Conservation (phyloP, 2,329 filamentous ascomycete species). For the Colletotrichum karsti region DNA sequence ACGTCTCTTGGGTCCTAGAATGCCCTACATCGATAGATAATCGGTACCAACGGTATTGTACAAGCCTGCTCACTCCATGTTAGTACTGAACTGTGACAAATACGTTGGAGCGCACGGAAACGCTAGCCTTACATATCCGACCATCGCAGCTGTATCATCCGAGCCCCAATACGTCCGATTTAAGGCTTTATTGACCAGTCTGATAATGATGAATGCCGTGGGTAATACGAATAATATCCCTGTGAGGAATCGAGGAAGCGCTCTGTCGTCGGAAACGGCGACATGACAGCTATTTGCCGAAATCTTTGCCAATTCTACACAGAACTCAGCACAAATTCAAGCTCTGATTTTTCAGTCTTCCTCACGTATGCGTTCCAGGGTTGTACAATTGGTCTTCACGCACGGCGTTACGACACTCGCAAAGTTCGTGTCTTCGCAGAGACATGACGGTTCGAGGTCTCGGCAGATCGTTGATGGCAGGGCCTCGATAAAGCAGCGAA, state of each 20-base stretch:
- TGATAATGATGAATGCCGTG: neutral
- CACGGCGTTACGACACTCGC: neutral
- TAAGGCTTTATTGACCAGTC: neutral
- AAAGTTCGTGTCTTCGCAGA: neutral
- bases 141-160: neutral
- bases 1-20: fast-evolving
- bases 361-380: neutral
- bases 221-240: neutral
- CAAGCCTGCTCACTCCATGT: neutral
- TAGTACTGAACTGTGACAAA: too few species aligned
- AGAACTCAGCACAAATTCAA: neutral
- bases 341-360: neutral
- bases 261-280: neutral
- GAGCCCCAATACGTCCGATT: neutral
- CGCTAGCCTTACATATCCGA: neutral
- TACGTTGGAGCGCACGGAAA: too few species aligned
- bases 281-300: neutral
- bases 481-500: neutral
- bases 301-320: neutral
- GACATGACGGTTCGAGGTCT: neutral
- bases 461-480: neutral
- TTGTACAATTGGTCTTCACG: neutral
- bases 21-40: neutral
- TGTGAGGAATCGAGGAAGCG: neutral
- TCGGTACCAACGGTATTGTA: neutral